These are phyloP conservation scores for Phaeolepiota aurea DNA, from an alignment of 768 basidiomycete genomes.

Conservation along the genomic window DNA sequence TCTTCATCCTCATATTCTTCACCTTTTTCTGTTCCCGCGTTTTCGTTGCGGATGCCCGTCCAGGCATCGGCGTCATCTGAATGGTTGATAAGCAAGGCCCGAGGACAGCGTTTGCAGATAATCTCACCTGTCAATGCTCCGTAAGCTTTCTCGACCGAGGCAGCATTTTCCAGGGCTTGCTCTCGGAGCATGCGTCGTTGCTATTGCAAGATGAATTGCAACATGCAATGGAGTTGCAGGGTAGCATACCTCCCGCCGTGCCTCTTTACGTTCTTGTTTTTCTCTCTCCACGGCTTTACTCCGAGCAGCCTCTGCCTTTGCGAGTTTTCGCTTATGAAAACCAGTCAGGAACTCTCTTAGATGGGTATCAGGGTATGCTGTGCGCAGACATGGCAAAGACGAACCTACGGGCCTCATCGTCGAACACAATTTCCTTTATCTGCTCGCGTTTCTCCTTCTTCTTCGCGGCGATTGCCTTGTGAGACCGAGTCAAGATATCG, in stretches of 20 bases:
- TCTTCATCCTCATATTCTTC: conserved; percentile 81
- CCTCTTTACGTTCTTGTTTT: conserved; percentile 65
- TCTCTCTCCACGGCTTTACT: conserved; percentile 69
- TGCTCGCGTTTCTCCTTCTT: conserved; percentile 57
- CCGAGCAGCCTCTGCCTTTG: conserved; percentile 69
- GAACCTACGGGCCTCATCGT: conserved; percentile 80
- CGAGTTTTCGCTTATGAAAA: conserved; percentile 87
- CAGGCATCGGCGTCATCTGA: conserved; percentile 43
- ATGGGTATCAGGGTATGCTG: conserved; percentile 6
- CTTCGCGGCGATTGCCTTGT: conserved; percentile 57
- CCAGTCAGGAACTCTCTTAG: conserved; percentile 85
- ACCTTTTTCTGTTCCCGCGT: conserved; percentile 33
- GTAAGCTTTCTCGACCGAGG: conserved; percentile 68
- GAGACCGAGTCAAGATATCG: conserved; percentile 52
- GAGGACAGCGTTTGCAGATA: conserved; percentile 6
- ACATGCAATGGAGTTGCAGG: conserved; percentile 8
- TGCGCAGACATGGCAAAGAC: conserved; percentile 9
- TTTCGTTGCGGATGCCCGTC: conserved; percentile 29
- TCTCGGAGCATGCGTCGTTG: conserved; percentile 72
- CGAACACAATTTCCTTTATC: conserved; percentile 77
- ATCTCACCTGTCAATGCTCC: conserved; percentile 38
- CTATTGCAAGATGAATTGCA: conserved; percentile 29
- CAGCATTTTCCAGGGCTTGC: conserved; percentile 71
- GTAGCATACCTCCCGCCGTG: conserved; percentile 64
- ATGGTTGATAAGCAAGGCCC: conserved; percentile 11